phyloP scores from a whole-genome alignment of 2,329 filamentous ascomycete species.

The Trichophyton simii region DNA sequence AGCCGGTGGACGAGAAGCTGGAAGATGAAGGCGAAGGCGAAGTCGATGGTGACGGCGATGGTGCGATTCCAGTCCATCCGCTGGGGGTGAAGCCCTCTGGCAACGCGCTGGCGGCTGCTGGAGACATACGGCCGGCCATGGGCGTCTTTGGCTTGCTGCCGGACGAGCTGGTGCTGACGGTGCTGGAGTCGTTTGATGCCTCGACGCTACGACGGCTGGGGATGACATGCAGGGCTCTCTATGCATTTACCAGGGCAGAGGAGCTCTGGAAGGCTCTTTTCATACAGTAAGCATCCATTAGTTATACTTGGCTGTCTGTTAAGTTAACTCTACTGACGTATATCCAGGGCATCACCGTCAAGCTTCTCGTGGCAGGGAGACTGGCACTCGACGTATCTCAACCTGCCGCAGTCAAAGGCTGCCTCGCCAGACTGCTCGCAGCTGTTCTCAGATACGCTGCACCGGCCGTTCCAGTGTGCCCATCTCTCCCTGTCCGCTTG shows the following conservation, averaged over 20 bases:
- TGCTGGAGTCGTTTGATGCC: conserved; percentile 64
- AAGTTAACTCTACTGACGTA: not conserved
- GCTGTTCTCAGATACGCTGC: conserved; percentile 80
- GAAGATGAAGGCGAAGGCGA: not conserved
- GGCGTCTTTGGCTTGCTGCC: conserved; percentile 58
- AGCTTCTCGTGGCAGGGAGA: conserved; percentile 60
- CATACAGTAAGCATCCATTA: conserved; percentile 52
- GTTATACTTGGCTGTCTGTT: not conserved
- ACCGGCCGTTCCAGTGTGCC: conserved; percentile 81
- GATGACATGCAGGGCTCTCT: conserved; percentile 69
- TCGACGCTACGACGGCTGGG: conserved; percentile 53
- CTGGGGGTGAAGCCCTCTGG: conserved; percentile 75
- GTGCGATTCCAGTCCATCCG: conserved; percentile 62
- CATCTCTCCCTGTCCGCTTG: conserved; percentile 58
- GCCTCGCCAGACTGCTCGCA: conserved; percentile 57
- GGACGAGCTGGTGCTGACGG: conserved; percentile 64
- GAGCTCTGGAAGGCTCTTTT: conserved; percentile 84
- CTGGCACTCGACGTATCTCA: conserved; percentile 70
- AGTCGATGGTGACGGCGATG: not conserved
- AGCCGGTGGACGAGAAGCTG: not conserved
- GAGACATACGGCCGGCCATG: conserved; percentile 53
- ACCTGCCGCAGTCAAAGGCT: conserved; percentile 41
- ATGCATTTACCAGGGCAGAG: conserved; percentile 71
- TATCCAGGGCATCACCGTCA: conserved; percentile 7
- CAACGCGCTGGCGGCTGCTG: conserved; percentile 58